phyloP scores from a whole-genome alignment of 208 protist species.

The Crithidia acanthocephali region DNA sequence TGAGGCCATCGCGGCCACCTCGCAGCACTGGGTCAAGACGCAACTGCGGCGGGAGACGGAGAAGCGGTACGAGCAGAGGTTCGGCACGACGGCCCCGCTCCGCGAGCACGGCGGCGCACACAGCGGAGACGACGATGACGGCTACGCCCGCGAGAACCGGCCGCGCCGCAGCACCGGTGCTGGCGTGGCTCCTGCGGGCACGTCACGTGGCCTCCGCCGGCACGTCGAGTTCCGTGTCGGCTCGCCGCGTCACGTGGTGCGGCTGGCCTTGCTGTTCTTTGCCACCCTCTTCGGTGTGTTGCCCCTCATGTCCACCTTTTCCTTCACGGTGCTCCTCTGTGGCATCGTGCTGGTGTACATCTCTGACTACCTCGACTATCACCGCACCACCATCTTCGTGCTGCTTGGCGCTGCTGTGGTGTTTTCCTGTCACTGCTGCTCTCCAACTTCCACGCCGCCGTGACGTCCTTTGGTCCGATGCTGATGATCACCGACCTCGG shows the following conservation, averaged over 20 bases:
- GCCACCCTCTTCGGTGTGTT: conserved; percentile 72
- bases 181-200: neutral
- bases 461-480: conserved; percentile 66
- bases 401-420: conserved; percentile 48
- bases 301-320: conserved; percentile 76
- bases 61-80: conserved; percentile 21
- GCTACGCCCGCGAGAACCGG: conserved; percentile 20
- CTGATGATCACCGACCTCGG: conserved; percentile 64
- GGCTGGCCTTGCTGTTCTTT: conserved; percentile 53
- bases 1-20: conserved; percentile 42
- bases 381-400: conserved; percentile 52
- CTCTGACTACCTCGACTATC: conserved; percentile 78
- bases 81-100: neutral
- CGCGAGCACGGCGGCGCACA: neutral
- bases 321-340: conserved; percentile 65
- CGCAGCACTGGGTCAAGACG: conserved; percentile 53
- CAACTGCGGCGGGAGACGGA: conserved; percentile 37
- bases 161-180: neutral
- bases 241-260: conserved; percentile 38
- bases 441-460: conserved; percentile 65
- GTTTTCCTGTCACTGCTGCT: conserved; percentile 67
- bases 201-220: neutral
- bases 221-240: conserved; percentile 46
- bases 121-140: conserved; percentile 1
- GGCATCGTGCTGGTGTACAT: conserved; percentile 76